Evolutionary conservation across 2,329 filamentous ascomycete species (phyloP), one percentile per base, ranked within the genome.

Genomic region (Colletotrichum tropicale): DNA sequence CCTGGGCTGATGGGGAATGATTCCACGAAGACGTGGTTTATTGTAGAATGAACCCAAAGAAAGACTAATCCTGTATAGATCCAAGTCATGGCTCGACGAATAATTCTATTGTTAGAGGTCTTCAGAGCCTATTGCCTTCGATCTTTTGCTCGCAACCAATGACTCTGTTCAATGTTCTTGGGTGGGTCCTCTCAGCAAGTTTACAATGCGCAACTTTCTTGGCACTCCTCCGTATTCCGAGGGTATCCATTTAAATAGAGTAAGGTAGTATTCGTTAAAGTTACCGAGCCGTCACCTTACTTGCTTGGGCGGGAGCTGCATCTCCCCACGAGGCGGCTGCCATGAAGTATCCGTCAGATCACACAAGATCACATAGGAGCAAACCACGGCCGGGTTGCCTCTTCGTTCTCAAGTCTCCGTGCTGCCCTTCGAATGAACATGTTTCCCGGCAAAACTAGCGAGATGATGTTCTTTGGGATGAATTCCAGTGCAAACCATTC

Each of bases 61-160:
- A 10, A 1, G 16, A 43, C 16, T 43, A 43, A 0, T 3, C 5
- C 4, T 18, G 16, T 43, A 18, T 43, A 2, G 2, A 43, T 43
- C 16, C 36, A 18, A 18, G 16, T 9, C 16, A 43, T 43, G 4
- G 8, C 8, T n/a, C 36, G 16, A 43, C 16, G 4, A 4, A 36
- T 8, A 36, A 16, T 36, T 36, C 1, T 16, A 0, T 36, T 16
- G 34, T 1, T 36, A 5, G 4, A n/a, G 18, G 18, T 21, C 6
- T 52, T 52, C 1, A 2, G 10, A 52, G 10, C 0, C n/a, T n/a
- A 21, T 8, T 3, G 10, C 10, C 12, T 8, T 21, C 12, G 10
- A 52, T 52, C n/a, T 52, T 52, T 21, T 0, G n/a, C 43, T 52
- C n/a, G 43, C 12, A 12, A 13, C 13, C 43, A 52, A 52, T 21